Base-by-base conservation (phyloP, 495 filamentous ascomycete genomes). In the Lepidopterella palustris region DNA sequence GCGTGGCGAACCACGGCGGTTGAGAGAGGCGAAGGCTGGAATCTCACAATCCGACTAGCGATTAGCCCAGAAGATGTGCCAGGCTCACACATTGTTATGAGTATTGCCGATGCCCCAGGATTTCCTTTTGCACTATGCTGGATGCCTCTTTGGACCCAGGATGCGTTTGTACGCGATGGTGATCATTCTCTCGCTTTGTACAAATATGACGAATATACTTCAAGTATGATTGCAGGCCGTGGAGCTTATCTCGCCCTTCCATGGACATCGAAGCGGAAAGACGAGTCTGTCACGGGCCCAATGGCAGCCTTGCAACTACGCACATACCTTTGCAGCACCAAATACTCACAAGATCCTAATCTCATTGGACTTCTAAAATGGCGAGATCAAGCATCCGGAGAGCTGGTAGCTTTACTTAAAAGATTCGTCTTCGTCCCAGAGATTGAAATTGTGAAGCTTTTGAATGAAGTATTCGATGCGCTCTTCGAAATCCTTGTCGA, bases 381-480 rank as follows among this genome's bases (percentile, higher is more conserved):
- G 92, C 88, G 83, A 62, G 84, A 91, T 18, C 81, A 86, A 28
- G 76, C 84, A 1, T 77, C 82, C 39, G 82, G 82, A 39, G 84
- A 92, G 23, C 77, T 93, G 0, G 74, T 88, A 1, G 78, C 83
- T 20, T 78, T 95, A 5, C 73, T 99, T 29, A 86, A 88, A 70
- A 83, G 89, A 59, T 79, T 97, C 35, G 83, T 88, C 8, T 99
- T 97, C 66, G 93, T 99, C 9, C 86, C 93, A 0, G 93, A 99
- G 70, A 96, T 97, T 52, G 93, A 99, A 73, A 88, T 97, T 25
- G 93, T 97, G 58, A 99, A 97, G 73, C 80, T 96, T 52, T 76
- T 97, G 8, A 84, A 81, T 59, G 87, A 95, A 67, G 92, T 99
- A 13, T 86, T 99, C 64, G 90, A 96, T 70, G 84, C 90, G 8